Base-by-base conservation (phyloP, 257 asterid genomes). In the Fraxinus excelsior region DNA sequence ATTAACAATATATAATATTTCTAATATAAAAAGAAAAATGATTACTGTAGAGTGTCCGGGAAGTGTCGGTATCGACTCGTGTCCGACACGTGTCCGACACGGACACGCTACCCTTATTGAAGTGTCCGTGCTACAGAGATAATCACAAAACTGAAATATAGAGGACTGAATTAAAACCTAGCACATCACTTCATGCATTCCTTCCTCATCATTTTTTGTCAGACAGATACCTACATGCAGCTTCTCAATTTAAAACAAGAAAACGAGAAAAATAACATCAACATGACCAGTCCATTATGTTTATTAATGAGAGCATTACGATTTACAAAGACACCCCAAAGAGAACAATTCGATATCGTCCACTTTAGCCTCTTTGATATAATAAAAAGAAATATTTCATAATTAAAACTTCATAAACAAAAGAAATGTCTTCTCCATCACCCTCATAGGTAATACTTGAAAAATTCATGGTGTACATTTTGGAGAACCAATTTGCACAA, bases 271-370 rank as follows among this genome's bases (percentile, higher is more conserved):
- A 26, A 10, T 25, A 44, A 21, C 44, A 56, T 26, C n/a, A 18
- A 42, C 66, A 38, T 37, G 26, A 26, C 32, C 26, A 34, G 73
- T 25, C 12, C 44, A 35, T 65, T 37, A 23, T 29, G 21, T 32
- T 70, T 37, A 64, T 51, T 21, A 49, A 11, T 49, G 58, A 14
- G 58, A 49, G 2, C 21, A 49, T 16, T 13, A 49, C 8, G 62
- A 65, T 38, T 80, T 65, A 71, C 58, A 14, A 71, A 62, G 60
- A 58, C 29, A 68, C 19, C 71, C 65, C 42, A 75, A 38, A 38
- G 3, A 46, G n/a, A 46, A 5, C 19, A 46, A 12, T 12, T 14
- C 7, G 14, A 3, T 14, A 16, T 46, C n/a, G 3, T 46, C 12
- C 58, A 3, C 23, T 49, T 25, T 38, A 34, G 37, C n/a, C 32